Conservation (phyloP, 192 early-diverging fungal species). For the Endogone sp. region DNA sequence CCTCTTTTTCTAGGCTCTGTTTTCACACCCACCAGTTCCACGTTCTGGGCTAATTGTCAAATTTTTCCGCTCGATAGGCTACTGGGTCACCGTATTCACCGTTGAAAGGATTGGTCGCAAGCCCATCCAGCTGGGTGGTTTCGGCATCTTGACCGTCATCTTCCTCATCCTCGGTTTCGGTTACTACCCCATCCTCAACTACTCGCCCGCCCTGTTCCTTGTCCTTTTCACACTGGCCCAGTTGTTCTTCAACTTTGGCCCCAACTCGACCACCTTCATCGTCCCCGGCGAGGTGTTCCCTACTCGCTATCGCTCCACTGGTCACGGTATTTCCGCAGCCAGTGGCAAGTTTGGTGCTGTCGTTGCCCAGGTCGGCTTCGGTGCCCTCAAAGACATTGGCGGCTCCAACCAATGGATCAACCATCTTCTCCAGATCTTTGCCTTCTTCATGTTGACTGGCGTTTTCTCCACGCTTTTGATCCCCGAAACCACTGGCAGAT, state of each 20-base stretch:
- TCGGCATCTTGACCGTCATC: conserved; percentile 68
- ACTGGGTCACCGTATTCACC: conserved; percentile 89
- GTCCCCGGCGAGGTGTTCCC: conserved; percentile 83
- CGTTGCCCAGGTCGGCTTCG: conserved; percentile 68
- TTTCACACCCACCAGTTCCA: no score
- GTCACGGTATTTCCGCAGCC: conserved; percentile 79
- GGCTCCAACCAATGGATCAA: conserved; percentile 58
- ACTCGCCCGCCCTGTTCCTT: conserved; percentile 53
- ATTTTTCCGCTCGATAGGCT: no score
- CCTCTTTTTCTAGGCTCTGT: no score
- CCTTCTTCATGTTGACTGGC: conserved; percentile 74
- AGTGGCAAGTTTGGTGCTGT: conserved; percentile 78
- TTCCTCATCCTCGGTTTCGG: conserved; percentile 72
- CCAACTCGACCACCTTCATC: conserved; percentile 88
- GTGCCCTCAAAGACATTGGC: conserved; percentile 65
- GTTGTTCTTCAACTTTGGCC: conserved; percentile 94
- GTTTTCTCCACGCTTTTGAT: conserved; percentile 56
- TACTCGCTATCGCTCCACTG: conserved; percentile 75
- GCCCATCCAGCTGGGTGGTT: conserved; percentile 91
- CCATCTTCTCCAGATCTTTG: conserved; percentile 67
- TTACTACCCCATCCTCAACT: conserved; percentile 60
- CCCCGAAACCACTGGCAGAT: conserved; percentile 75
- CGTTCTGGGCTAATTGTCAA: no score
- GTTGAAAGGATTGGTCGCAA: conserved; percentile 91
- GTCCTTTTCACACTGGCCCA: conserved; percentile 62